Base-by-base conservation (phyloP, 352 stramenopile genomes). In the Peronospora tabacina region DNA sequence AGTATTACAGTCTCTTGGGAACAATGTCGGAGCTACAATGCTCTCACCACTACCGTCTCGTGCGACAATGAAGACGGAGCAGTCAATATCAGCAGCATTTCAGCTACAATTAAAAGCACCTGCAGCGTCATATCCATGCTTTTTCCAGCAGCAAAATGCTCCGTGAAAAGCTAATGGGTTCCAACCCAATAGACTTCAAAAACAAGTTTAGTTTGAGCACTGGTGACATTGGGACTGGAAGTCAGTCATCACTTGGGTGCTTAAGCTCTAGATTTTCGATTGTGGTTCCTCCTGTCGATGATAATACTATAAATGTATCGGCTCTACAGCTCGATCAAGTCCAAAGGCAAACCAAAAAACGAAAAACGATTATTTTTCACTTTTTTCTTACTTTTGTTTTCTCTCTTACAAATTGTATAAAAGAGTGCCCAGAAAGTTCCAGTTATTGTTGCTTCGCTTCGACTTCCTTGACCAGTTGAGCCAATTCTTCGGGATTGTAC, bases 401-500 rank as follows among this genome's bases (percentile, higher is more conserved):
- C 28, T 32, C 28, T 32, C 28, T 32, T 32, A 26, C 22, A 26
- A 26, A 26, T 2, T 26, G 22, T 2, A 26, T 26, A 26, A 26
- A 5, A 26, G 22, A 26, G 22, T 5, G 22, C 22, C 22, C 3
- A 2, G 7, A 26, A 26, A 26, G 22, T 6, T 26, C 22, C 22
- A 26, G 2, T 26, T 87, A 80, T 50, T 86, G 58, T 61, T 87
- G 70, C 75, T 88, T 88, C 63, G 74, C 71, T 63, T 90, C 76
- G 58, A 87, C 77, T 44, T 90, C 77, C 73, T 90, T 84, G 56
- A 90, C 68, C 39, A 87, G 70, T 71, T 84, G 55, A 40, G 80
- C 75, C 36, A 90, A 71, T 55, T 88, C 77, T 61, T 85, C 73
- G n/a, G 80, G 78, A 75, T 93, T 90, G 76, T 91, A 89, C 26